phyloP scores from a whole-genome alignment of 495 filamentous ascomycete genomes.

The Neurospora sp. region DNA sequence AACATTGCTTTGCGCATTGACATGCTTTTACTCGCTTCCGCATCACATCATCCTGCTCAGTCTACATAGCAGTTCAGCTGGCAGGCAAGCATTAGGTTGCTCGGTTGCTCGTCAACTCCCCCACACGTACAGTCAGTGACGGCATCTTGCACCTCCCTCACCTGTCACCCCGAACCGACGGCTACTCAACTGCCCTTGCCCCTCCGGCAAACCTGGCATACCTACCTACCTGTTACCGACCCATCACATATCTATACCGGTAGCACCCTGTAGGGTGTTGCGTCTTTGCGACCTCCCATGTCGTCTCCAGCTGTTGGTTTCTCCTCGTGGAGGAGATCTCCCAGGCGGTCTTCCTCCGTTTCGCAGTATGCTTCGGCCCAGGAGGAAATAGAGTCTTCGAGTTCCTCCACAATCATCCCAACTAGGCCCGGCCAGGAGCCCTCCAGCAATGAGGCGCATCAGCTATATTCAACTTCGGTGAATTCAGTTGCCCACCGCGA shows the following conservation, averaged over 20 bases:
- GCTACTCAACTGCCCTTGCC: neutral
- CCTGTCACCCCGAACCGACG: neutral
- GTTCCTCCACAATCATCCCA: conserved; percentile 9
- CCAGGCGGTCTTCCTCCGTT: conserved; percentile 22
- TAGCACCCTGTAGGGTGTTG: neutral
- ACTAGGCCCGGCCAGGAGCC: conserved; percentile 1
- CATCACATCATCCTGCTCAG: neutral
- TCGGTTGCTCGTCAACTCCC: neutral
- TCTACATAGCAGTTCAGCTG: neutral
- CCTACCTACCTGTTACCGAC: neutral
- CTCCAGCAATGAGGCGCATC: conserved; percentile 16
- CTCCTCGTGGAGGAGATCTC: conserved; percentile 26
- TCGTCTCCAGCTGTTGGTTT: conserved; percentile 24
- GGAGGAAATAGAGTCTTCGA: conserved; percentile 12
- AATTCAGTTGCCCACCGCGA: conserved; percentile 43
- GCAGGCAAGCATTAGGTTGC: neutral
- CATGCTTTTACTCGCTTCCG: neutral
- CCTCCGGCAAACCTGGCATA: neutral
- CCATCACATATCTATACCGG: neutral
- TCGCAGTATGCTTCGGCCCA: conserved; percentile 19
- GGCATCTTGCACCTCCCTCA: neutral
- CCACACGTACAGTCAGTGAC: neutral
- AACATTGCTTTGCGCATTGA: neutral
- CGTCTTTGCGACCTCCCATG: conserved; percentile 8
- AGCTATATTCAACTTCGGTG: conserved; percentile 27